Conservation (phyloP, 805 yeast species). For the Saturnispora sekii region DNA sequence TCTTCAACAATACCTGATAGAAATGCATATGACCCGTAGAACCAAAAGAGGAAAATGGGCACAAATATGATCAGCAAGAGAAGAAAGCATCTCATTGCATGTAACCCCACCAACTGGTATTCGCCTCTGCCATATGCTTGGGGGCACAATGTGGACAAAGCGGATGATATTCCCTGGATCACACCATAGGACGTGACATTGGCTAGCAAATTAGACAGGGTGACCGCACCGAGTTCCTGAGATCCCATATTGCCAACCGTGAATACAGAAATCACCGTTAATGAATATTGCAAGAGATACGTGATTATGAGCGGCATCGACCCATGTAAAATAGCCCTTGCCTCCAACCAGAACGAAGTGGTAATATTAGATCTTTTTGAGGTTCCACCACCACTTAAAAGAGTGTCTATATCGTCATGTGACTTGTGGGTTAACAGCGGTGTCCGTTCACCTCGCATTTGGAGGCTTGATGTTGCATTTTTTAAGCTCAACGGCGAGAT, state of each 20-base stretch:
- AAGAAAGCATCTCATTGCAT: conserved; percentile 41
- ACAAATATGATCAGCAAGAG: conserved; percentile 33
- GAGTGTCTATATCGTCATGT: no score
- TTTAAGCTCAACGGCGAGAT: no score
- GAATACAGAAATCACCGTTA: conserved; percentile 45
- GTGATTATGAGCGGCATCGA: conserved; percentile 45
- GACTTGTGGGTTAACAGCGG: no score
- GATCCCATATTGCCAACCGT: conserved; percentile 55
- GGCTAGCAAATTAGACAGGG: conserved; percentile 48
- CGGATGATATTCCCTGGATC: conserved; percentile 49
- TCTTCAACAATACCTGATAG: conserved; percentile 34
- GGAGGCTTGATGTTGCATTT: no score
- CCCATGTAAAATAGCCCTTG: conserved; percentile 14
- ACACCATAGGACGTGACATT: conserved; percentile 47
- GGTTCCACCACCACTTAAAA: no score
- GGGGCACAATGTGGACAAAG: conserved; percentile 49
- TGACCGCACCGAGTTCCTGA: conserved; percentile 47
- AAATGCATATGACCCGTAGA: conserved; percentile 30
- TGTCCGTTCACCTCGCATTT: no score
- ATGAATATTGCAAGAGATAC: conserved; percentile 43
- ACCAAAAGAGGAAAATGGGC: conserved; percentile 30
- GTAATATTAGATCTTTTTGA: no score
- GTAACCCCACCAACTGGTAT: conserved; percentile 40
- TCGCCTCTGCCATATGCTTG: conserved; percentile 51
- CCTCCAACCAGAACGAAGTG: no score